Base-by-base conservation (phyloP, 495 filamentous ascomycete genomes). In the Podospora didyma region DNA sequence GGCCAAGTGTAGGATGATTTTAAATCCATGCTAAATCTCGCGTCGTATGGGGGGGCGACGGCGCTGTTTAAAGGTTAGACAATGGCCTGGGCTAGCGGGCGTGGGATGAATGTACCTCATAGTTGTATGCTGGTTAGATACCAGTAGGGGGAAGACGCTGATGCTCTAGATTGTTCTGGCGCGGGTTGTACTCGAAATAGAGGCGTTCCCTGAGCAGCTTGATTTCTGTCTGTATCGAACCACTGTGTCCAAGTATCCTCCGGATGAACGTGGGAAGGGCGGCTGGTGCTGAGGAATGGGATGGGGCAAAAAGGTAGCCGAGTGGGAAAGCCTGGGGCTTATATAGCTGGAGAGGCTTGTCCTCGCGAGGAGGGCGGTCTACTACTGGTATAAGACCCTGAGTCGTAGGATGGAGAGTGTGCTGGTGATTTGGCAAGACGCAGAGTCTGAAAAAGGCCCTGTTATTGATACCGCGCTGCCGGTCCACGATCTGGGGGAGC, bases 31-130 rank as follows among this genome's bases (percentile, higher is more conserved):
- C 66, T 69, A 61, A 74, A 72, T 57, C 65, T 65, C n/a, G 68
- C 66, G 53, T 78, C 75, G 60, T 73, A 79, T 22, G 68, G 66
- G 53, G 77, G 64, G 52, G 75, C 74, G 55, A 77, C 73, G 53
- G 76, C 67, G 67, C 75, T 79, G 53, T 51, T 34, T 42, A 6
- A 47, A 14, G 22, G 60, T 68, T 39, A 64, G 63, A n/a, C 7
- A n/a, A 26, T 45, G 20, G n/a, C n/a, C 9, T 7, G 21, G 10
- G 11, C 17, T 26, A n/a, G 21, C 39, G 7, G 26, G 9, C 42
- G 16, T n/a, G 19, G 39, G n/a, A 53, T 48, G 28, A n/a, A n/a
- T 28, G 53, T 64, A 78, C 75, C 75, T 78, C 75, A 78, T 78
- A 45, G 61, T 64, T 58, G 63, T 58, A 20, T 62, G 59, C 49